Evolutionary conservation across 257 asterid genomes (phyloP), one percentile per base, ranked within the genome.

Genomic region (Ajuga chamaepitys): DNA sequence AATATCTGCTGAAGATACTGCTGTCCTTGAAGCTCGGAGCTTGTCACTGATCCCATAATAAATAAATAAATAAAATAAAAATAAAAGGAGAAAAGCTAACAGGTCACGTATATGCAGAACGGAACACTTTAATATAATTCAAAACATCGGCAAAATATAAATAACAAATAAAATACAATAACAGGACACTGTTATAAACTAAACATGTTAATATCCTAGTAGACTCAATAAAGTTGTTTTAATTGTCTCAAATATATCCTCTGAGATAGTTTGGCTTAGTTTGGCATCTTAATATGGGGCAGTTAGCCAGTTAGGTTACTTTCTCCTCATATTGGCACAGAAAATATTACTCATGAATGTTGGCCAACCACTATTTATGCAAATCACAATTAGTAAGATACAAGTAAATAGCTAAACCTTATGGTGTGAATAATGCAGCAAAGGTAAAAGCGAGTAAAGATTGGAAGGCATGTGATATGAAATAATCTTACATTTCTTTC

Each of bases 1-100:
- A 13, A 86, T 79, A 74, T 89, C 97, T 13, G 96, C 98, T 6
- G 88, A 86, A 26, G 98, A 92, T 18, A 88, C 61, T n/a, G 85
- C 77, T n/a, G 94, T 93, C 75, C 97, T 87, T 58, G 97, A 87
- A 76, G 86, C 81, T 24, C 98, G 88, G 67, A 93, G 94, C 84
- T 89, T 89, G 71, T 93, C 95, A 13, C 98, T 88, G 80, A 28
- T 42, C 64, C 56, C 34, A 28, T 5, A 2, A 73, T 65, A 58
- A 37, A 40, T 17, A 9, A n/a, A 50, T 17, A 48, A 9, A 3
- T n/a, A n/a, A n/a, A n/a, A n/a, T n/a, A n/a, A n/a, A n/a, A n/a
- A n/a, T n/a, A n/a, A n/a, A n/a, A n/a, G n/a, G n/a, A n/a, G n/a
- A n/a, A n/a, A n/a, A n/a, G n/a, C n/a, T n/a, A n/a, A n/a, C n/a